Evolutionary conservation across 441 rosid genomes (phyloP), one percentile per base, ranked within the genome.

Genomic region (Metrosideros polymorpha): DNA sequence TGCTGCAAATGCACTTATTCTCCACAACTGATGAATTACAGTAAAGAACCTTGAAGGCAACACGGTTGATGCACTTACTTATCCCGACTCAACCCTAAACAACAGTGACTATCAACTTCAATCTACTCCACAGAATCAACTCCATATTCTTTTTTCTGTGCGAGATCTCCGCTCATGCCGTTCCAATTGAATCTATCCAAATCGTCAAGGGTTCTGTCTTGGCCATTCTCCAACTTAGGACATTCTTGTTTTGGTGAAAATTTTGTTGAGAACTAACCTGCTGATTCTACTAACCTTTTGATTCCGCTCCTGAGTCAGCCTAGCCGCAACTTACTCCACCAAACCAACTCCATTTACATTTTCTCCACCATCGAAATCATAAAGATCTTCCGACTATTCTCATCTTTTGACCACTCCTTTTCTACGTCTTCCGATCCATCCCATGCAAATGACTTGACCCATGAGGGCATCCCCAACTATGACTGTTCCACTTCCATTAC

Each of bases 341-440:
- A 6, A 63, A 63, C 27, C 25, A 63, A 32, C 19, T 32, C 43
- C 77, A 32, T 2, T 18, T 4, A 25, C 2, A 32, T 83, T 88
- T 57, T 61, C 90, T 39, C 54, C 86, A 53, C 88, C 90, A 89
- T 91, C 82, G 59, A 76, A 57, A 53, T 86, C 87, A 59, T 89
- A 84, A 87, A 61, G 14, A 63, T 86, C 82, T 88, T 66, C 45
- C 15, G 83, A 39, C 42, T 35, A 18, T 83, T 57, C 53, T 85
- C 85, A n/a, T 84, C 88, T 85, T 91, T 89, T 27, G 86, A 87
- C 57, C 76, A 87, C 3, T 89, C 89, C 35, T 90, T 94, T 83
- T 92, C 95, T 7, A 89, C 91, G 24, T 93, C 94, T 39, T 94
- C 96, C 98, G 94, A 93, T 45, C 94, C 98, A 9, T 86, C 89